These are phyloP conservation scores for Cladobotryum protrusum DNA, from an alignment of 2,329 filamentous ascomycete genomes.

Conservation along the genomic window DNA sequence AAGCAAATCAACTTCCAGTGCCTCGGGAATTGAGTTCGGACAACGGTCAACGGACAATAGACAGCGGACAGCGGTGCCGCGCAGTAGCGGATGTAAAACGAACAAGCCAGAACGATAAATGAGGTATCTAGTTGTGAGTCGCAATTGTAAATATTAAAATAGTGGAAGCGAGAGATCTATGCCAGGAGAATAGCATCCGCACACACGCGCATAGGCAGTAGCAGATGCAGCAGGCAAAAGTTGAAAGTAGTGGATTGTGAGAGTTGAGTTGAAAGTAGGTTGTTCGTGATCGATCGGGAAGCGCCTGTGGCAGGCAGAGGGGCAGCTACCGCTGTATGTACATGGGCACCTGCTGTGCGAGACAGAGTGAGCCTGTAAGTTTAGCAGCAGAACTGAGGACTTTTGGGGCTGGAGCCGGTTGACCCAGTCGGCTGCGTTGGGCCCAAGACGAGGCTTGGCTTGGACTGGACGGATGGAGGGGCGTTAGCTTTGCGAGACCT, in stretches of 20 bases:
- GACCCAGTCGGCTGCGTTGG: constrained; percentile 8
- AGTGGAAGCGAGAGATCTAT: no score
- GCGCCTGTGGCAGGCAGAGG: constrained; percentile 8
- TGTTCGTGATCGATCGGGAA: constrained; percentile 6
- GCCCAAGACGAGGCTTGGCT: constrained; percentile 1
- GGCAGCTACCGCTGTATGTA: constrained; percentile 1
- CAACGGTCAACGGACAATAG: no score
- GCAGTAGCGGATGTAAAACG: no score
- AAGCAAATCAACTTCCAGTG: constrained; percentile 3
- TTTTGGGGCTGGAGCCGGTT: constrained; percentile 7
- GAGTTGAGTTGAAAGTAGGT: background rate
- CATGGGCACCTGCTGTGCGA: no score
- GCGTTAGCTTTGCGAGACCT: background rate
- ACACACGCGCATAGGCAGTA: background rate
- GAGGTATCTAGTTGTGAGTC: no score
- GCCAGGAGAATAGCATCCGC: background rate
- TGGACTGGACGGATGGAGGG: constrained; percentile 3
- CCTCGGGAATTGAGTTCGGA: constrained; percentile 2
- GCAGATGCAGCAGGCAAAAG: background rate
- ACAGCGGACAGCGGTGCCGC: no score
- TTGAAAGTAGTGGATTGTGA: background rate
- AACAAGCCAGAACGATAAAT: no score
- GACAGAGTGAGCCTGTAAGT: background rate
- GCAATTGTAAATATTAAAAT: no score
- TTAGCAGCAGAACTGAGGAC: constrained; percentile 2